phyloP scores from a whole-genome alignment of 257 asterid genomes.

The Plantago elongata region DNA sequence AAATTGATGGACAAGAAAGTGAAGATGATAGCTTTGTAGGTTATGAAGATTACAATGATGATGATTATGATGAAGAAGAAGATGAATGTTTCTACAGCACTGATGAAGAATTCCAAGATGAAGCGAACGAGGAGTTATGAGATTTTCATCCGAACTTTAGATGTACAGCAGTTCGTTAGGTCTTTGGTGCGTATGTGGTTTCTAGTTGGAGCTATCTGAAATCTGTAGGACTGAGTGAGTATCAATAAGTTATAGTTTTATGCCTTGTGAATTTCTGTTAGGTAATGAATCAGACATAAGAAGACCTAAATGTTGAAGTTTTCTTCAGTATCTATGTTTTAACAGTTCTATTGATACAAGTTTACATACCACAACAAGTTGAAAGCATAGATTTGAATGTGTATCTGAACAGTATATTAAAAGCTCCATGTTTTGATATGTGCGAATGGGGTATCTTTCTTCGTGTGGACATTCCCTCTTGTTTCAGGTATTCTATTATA shows the following conservation, averaged over 20 bases:
- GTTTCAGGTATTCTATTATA: not conserved
- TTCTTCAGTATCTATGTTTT: not conserved
- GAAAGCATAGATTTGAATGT: not conserved
- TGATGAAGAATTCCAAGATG: conserved; percentile 31
- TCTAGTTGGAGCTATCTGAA: too few species aligned
- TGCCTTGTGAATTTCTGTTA: not conserved
- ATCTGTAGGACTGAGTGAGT: too few species aligned
- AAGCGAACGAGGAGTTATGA: conserved; percentile 17
- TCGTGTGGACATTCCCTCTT: not conserved
- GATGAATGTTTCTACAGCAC: conserved; percentile 15
- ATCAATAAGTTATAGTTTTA: not conserved
- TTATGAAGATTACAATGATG: conserved; percentile 15
- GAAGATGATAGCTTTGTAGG: conserved; percentile 18
- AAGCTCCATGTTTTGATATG: not conserved
- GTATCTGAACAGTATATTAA: not conserved
- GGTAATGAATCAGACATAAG: not conserved
- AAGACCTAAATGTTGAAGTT: not conserved
- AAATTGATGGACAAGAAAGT: conserved; percentile 29
- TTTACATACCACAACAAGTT: conserved; percentile 3
- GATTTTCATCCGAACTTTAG: not conserved
- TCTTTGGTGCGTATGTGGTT: too few species aligned
- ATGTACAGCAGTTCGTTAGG: too few species aligned
- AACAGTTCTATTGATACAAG: not conserved
- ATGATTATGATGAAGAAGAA: conserved; percentile 23
- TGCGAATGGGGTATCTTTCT: not conserved